Conservation (phyloP, 306 rosid genomes). For the Ochetophila trinervis region DNA sequence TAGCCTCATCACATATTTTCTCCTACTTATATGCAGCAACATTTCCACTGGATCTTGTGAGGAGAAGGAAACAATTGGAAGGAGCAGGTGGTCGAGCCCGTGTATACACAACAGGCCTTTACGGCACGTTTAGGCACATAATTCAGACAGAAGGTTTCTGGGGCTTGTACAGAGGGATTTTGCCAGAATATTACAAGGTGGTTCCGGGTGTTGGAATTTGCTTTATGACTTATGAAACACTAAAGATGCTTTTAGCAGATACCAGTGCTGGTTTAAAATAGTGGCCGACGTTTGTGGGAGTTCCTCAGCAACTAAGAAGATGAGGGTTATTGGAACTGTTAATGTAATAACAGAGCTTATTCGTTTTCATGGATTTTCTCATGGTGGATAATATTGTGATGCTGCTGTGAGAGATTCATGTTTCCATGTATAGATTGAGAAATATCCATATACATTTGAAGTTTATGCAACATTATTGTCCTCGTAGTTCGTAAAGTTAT, state of each 20-base stretch:
- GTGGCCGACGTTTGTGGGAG: constrained; percentile 8
- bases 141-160: constrained; percentile 71
- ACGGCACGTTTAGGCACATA: constrained; percentile 72
- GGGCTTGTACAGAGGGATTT: constrained; percentile 91
- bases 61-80: constrained; percentile 94
- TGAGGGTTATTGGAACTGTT: constrained; percentile 14
- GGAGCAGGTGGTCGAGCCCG: constrained; percentile 95
- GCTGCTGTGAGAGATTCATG: constrained; percentile 39
- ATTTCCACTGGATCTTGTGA: constrained; percentile 94
- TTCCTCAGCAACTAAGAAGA: constrained; percentile 14
- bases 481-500: no score
- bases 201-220: constrained; percentile 98
- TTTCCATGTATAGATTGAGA: constrained; percentile 52
- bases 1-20: constrained; percentile 27
- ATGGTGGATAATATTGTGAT: constrained; percentile 35
- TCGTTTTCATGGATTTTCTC: constrained; percentile 37
- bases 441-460: neutral
- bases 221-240: constrained; percentile 92
- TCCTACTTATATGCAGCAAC: constrained; percentile 66
- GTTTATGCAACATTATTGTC: constrained; percentile 13
- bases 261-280: constrained; percentile 32
- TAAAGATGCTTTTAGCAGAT: constrained; percentile 73
- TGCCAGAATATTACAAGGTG: constrained; percentile 97
- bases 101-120: constrained; percentile 73
- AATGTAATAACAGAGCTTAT: constrained; percentile 30